Base-by-base conservation (phyloP, 495 filamentous ascomycete genomes). In the Xylaria sp. region DNA sequence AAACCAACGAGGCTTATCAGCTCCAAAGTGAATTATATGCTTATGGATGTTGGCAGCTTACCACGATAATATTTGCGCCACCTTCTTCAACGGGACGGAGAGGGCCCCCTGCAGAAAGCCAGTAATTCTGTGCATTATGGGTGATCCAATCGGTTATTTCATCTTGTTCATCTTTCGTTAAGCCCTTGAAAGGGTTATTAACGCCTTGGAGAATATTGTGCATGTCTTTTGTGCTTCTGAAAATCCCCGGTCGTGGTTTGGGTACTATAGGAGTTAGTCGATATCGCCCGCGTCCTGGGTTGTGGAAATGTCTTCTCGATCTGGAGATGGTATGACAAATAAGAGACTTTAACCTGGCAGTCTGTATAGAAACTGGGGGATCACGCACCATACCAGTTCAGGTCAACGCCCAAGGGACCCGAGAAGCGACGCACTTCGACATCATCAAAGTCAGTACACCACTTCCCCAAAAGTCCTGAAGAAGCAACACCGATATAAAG, bases 201-300 rank as follows among this genome's bases (percentile, higher is more conserved):
- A 95, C 93, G 24, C 93, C 93, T 83, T 97, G 93, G 3, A 97
- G 89, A 74, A 96, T 96, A 77, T 97, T 97, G 86, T 97, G 93
- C 73, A 94, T 92, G 59, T 90, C 94, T 81, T 97, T 97, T 67
- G 93, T 97, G 70, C 93, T 91, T 43, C 92, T 88, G 80, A 97
- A 97, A 19, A 95, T 91, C 21, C 91, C 92, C 0, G 93, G 93
- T 43, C 90, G 90, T 21, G 93, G 93, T 76, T 93, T 94, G 6
- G 93, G 94, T 3, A 97, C 93, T 86, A n/a, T 44, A 46, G 31
- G 31, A 24, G 74, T 88, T 90, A 87, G 86, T 90, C 64, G 37
- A 31, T 53, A 70, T 48, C 17, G 65, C n/a, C n/a, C 55, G 44
- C 53, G 72, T 40, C 15, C 8, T 33, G 14, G 9, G 43, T n/a